Evolutionary conservation across 257 asterid species (phyloP).

Genomic region (Lavandula angustifolia): DNA sequence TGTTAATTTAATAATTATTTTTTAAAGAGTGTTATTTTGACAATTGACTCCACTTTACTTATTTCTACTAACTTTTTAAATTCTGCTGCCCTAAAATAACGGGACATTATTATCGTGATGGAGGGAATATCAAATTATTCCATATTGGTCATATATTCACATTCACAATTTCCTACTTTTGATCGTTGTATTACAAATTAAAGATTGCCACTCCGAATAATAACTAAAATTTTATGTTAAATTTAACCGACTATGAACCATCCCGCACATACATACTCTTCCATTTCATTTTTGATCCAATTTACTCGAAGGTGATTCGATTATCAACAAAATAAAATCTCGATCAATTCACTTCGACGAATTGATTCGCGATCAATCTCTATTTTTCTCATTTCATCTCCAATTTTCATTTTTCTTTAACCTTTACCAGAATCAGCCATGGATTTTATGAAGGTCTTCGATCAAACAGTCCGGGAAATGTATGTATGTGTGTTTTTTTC

Average conservation of each 20-base stretch:
- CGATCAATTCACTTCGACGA: neutral
- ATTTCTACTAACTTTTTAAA: no score
- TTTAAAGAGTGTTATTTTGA: no score
- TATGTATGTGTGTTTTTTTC: slow-evolving; percentile 34
- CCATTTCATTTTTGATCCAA: slow-evolving; percentile 28
- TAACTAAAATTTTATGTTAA: neutral
- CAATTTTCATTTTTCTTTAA: slow-evolving; percentile 14
- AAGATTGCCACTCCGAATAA: slow-evolving; percentile 4
- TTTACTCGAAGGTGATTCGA: slow-evolving; percentile 22
- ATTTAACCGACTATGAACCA: slow-evolving; percentile 9
- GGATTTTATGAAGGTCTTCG: slow-evolving; percentile 96
- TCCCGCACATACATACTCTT: slow-evolving; percentile 13
- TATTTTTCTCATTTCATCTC: slow-evolving; percentile 15
- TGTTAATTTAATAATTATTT: no score
- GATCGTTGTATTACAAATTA: no score
- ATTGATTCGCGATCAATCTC: slow-evolving; percentile 21
- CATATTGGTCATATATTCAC: no score
- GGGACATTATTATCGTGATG: no score
- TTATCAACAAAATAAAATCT: neutral
- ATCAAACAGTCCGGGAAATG: slow-evolving; percentile 96
- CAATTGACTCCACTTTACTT: no score
- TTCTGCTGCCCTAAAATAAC: no score
- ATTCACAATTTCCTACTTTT: no score
- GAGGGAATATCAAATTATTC: no score
- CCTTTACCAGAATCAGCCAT: slow-evolving; percentile 50